Percentiles rank a stretch among this genome's conserved stretches.
Evolutionary conservation across 176 grass and related monocot genomes (phyloP).

Genomic region (Carex littledalei): DNA sequence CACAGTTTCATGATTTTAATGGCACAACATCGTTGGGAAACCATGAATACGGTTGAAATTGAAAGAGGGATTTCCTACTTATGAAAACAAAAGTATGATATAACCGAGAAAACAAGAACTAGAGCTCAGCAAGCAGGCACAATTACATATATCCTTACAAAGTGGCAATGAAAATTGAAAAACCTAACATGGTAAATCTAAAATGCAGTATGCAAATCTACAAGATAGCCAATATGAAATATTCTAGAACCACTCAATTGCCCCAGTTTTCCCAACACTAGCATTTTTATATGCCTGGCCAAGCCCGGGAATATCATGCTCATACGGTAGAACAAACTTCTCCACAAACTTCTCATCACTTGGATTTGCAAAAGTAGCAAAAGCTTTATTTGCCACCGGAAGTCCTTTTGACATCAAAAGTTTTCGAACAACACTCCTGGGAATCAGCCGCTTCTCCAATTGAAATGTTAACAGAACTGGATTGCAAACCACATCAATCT

Average conservation of each 20-base stretch:
- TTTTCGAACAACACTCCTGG: conserved; percentile 25
- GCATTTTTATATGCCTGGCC: neutral
- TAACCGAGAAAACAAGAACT: neutral
- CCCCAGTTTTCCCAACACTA: neutral
- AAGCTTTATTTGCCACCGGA: neutral
- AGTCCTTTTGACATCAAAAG: conserved; percentile 34
- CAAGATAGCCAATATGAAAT: too few species aligned
- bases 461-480: conserved; percentile 38
- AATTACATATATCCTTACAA: too few species aligned
- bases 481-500: conserved; percentile 15
- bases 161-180: too few species aligned
- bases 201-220: too few species aligned
- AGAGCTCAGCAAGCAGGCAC: too few species aligned
- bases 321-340: neutral
- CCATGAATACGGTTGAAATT: too few species aligned
- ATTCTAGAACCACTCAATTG: too few species aligned
- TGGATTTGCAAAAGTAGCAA: neutral
- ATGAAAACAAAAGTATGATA: too few species aligned
- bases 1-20: too few species aligned
- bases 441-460: conserved; percentile 38
- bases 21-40: too few species aligned
- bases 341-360: neutral
- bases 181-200: too few species aligned
- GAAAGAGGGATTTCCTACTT: too few species aligned
- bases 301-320: neutral